These are phyloP conservation scores for Solanum ossicruentum DNA, from an alignment of 257 asterid genomes.

Conservation along the genomic window DNA sequence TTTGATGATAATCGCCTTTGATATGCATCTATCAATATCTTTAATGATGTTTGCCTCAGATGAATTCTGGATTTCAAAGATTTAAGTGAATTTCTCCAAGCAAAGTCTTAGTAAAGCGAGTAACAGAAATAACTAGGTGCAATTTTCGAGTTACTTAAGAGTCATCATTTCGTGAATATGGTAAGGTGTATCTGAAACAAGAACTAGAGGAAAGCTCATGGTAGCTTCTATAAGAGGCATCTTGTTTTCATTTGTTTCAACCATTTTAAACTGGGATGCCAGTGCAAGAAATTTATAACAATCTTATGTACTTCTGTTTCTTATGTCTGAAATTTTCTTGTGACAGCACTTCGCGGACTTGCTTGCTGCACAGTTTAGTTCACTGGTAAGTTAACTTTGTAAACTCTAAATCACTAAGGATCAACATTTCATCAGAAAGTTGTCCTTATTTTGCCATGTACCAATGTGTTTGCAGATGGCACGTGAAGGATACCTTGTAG, in stretches of 20 bases:
- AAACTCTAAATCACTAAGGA: not conserved
- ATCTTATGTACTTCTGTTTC: conserved; percentile 11
- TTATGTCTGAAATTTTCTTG: conserved; percentile 1
- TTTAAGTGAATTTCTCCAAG: not conserved
- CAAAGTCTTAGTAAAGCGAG: not conserved
- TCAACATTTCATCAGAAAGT: not conserved
- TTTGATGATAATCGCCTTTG: not conserved
- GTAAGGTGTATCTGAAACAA: not conserved
- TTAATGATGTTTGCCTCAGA: not conserved
- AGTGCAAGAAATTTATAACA: not conserved
- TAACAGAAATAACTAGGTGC: not conserved
- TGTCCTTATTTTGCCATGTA: not conserved
- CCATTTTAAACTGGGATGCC: not conserved
- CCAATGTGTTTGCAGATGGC: conserved; percentile 42
- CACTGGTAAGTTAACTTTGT: conserved; percentile 42
- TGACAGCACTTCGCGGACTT: conserved; percentile 90
- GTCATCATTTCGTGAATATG: not conserved
- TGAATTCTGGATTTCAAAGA: not conserved
- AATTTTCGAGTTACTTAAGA: not conserved
- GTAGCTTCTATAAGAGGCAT: not conserved
- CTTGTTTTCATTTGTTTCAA: not conserved
- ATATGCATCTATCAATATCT: not conserved
- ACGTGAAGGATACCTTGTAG: conserved; percentile 60
- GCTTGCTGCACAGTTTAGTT: conserved; percentile 70
- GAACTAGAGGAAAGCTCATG: not conserved